phyloP scores from a whole-genome alignment of 2,329 filamentous ascomycete genomes.

The Parastagonospora avenae region DNA sequence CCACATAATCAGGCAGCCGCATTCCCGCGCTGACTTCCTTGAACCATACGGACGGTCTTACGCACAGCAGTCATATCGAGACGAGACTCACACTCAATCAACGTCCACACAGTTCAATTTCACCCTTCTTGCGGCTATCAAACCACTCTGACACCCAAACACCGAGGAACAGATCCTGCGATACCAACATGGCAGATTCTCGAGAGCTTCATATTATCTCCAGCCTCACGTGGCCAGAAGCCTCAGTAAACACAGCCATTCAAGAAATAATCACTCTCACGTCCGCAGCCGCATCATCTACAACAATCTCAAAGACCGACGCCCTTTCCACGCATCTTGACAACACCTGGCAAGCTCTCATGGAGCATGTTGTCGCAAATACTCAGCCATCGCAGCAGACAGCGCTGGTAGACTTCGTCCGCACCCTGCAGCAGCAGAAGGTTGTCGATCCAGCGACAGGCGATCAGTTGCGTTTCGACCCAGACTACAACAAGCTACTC shows the following conservation, averaged over 20 bases:
- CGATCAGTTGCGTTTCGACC: neutral
- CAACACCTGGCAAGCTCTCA: slow-evolving; percentile 1
- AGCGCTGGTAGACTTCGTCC: neutral
- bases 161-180: no score
- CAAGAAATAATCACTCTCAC: neutral
- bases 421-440: neutral
- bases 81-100: no score
- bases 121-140: no score
- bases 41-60: no score
- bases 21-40: no score
- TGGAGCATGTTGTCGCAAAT: neutral
- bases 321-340: neutral
- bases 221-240: neutral
- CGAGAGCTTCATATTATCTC: slow-evolving; percentile 2
- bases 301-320: neutral
- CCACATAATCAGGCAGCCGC: no score
- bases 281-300: neutral
- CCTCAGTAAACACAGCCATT: neutral
- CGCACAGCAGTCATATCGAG: no score
- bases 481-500: neutral
- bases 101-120: no score
- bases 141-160: no score
- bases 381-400: neutral
- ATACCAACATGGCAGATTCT: neutral
- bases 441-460: neutral